A percentile compares a stretch with the other conserved stretches of the same genome.
Conservation (phyloP, 345 rosid species). For the Salix dunnii region DNA sequence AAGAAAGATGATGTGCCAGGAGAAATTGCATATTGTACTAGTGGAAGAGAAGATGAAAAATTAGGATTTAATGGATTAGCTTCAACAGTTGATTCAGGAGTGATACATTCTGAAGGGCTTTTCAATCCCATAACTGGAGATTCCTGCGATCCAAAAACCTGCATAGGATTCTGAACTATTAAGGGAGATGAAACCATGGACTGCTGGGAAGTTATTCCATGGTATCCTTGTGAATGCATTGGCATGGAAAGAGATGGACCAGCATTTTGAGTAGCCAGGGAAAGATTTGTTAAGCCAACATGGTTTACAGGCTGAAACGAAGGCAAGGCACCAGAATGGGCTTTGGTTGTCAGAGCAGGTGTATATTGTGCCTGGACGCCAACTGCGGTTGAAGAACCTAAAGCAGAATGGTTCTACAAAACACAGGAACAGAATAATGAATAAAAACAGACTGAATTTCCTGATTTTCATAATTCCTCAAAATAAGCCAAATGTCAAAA, state of each 20-base stretch:
- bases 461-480: not conserved
- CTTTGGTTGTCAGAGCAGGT: constrained; percentile 26
- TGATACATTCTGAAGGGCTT: constrained; percentile 20
- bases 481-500: constrained; percentile 6
- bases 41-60: constrained; percentile 2
- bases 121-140: constrained; percentile 14
- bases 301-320: constrained; percentile 16
- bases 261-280: constrained; percentile 18
- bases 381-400: constrained; percentile 12
- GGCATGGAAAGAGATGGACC: constrained; percentile 19
- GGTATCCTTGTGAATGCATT: constrained; percentile 20
- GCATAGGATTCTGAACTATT: constrained; percentile 14
- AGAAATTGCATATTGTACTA: constrained; percentile 10
- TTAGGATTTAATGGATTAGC: constrained; percentile 9
- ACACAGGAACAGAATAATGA: not conserved
- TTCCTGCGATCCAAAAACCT: constrained; percentile 5
- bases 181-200: constrained; percentile 19
- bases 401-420: constrained; percentile 32
- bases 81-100: constrained; percentile 8
- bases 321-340: constrained; percentile 12
- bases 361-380: constrained; percentile 23
- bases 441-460: not conserved
- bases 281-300: constrained; percentile 14
- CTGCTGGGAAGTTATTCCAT: constrained; percentile 16
- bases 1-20: constrained; percentile 8